These are phyloP conservation scores for Plenodomus lindquistii DNA, from an alignment of 2,329 filamentous ascomycete genomes.

Conservation along the genomic window DNA sequence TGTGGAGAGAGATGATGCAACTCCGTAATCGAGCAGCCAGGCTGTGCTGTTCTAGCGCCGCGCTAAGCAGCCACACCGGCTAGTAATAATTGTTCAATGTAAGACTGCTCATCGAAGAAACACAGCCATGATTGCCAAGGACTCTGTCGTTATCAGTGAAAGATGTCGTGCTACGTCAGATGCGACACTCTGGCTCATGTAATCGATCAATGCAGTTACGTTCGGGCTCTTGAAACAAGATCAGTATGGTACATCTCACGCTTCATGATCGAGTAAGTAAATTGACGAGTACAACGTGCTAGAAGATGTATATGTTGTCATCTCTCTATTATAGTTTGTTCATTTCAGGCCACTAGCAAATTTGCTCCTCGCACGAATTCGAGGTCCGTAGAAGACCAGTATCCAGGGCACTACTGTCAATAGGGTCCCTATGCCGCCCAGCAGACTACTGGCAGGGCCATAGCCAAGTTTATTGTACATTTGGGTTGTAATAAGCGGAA, in stretches of 20 bases:
- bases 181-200: no score
- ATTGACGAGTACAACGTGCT: neutral
- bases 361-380: constrained; percentile 73
- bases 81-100: neutral
- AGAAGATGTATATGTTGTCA: constrained; percentile 2
- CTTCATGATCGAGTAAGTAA: no score
- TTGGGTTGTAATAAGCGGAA: constrained; percentile 74
- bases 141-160: no score
- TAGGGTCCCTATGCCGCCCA: constrained; percentile 70
- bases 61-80: neutral
- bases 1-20: constrained; percentile 9
- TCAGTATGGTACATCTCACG: no score
- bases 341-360: constrained; percentile 60
- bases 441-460: constrained; percentile 69
- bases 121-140: no score
- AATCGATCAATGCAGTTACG: no score
- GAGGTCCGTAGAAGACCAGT: constrained; percentile 75
- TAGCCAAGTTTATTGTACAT: constrained; percentile 76
- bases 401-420: constrained; percentile 88
- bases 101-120: no score
- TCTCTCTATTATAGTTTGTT: neutral
- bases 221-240: no score
- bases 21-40: neutral
- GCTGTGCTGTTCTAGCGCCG: neutral
- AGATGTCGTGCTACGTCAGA: no score